These are phyloP conservation scores for Macadamia tetraphylla DNA, from an alignment of 164 flowering plant genomes.

Conservation along the genomic window DNA sequence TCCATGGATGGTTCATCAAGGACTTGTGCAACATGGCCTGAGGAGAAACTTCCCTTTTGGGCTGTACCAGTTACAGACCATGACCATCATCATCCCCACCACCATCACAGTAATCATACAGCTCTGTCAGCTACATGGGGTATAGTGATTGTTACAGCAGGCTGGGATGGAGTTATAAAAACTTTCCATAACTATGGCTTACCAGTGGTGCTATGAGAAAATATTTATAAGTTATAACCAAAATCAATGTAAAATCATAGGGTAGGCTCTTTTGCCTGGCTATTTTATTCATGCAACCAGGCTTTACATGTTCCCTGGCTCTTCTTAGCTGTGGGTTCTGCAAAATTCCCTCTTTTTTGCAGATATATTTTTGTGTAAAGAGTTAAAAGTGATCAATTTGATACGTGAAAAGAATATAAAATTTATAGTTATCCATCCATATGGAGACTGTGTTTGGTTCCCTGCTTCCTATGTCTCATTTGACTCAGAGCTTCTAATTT, in stretches of 20 bases:
- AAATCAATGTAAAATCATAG: no score
- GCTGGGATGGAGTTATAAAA: slow-evolving; percentile 62
- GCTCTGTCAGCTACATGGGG: slow-evolving; percentile 54
- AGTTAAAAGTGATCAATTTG: not conserved
- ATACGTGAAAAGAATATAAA: not conserved
- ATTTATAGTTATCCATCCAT: not conserved
- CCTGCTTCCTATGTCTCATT: no score
- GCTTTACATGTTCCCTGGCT: not conserved
- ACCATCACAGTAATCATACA: not conserved
- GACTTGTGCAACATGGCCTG: slow-evolving; percentile 79
- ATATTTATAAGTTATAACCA: no score
- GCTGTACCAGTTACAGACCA: slow-evolving; percentile 16
- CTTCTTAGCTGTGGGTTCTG: not conserved
- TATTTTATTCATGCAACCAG: not conserved
- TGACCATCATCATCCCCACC: not conserved
- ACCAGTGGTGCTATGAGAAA: slow-evolving; percentile 38
- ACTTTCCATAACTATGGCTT: slow-evolving; percentile 82
- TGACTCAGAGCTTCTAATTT: no score
- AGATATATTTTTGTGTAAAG: not conserved
- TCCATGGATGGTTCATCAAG: slow-evolving; percentile 39
- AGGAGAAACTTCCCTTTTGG: slow-evolving; percentile 58
- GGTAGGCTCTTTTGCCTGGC: not conserved
- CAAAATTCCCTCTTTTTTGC: not conserved
- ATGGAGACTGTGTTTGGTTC: no score
- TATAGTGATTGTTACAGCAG: slow-evolving; percentile 70